phyloP scores from a whole-genome alignment of 2,329 filamentous ascomycete species.

The Triangularia verruculosa region DNA sequence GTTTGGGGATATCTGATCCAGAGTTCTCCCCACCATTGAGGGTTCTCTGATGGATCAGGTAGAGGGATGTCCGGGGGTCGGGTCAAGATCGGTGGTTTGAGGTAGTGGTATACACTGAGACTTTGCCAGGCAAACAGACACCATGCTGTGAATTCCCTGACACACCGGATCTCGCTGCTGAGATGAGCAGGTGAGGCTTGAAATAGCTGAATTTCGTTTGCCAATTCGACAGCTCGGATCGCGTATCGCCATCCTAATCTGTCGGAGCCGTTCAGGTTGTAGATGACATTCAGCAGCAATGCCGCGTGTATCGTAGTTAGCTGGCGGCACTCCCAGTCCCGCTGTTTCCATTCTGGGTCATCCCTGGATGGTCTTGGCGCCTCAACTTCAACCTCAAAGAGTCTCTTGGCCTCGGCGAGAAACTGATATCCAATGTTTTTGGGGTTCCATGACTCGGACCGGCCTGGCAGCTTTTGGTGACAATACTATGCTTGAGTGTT shows the following conservation, averaged over 20 bases:
- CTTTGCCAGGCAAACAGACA: constrained; percentile 34
- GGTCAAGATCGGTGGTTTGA: constrained; percentile 26
- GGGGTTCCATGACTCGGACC: constrained; percentile 36
- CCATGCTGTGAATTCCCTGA: constrained; percentile 35
- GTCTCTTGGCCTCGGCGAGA: constrained; percentile 35
- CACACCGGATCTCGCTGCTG: constrained; percentile 25
- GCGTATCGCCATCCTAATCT: constrained; percentile 37
- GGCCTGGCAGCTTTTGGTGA: constrained; percentile 28
- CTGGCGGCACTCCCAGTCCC: constrained; percentile 25
- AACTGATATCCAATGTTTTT: constrained; percentile 36
- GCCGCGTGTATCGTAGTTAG: constrained; percentile 37
- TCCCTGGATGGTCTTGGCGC: constrained; percentile 11
- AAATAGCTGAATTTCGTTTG: constrained; percentile 35
- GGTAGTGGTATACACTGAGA: constrained; percentile 28
- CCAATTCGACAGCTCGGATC: constrained; percentile 34
- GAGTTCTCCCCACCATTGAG: constrained; percentile 33
- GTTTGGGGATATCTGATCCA: constrained; percentile 32
- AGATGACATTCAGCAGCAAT: constrained; percentile 31
- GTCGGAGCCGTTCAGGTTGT: constrained; percentile 36
- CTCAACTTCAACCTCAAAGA: constrained; percentile 33
- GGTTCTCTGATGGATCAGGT: constrained; percentile 30
- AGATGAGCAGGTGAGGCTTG: constrained; percentile 15
- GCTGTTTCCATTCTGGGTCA: constrained; percentile 20
- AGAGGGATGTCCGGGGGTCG: constrained; percentile 27
- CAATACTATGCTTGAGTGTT: constrained; percentile 27